A percentile compares a stretch with the other conserved stretches of the same genome.
Evolutionary conservation across 352 stramenopile genomes (phyloP).

Genomic region (Stramenopiles sp.): DNA sequence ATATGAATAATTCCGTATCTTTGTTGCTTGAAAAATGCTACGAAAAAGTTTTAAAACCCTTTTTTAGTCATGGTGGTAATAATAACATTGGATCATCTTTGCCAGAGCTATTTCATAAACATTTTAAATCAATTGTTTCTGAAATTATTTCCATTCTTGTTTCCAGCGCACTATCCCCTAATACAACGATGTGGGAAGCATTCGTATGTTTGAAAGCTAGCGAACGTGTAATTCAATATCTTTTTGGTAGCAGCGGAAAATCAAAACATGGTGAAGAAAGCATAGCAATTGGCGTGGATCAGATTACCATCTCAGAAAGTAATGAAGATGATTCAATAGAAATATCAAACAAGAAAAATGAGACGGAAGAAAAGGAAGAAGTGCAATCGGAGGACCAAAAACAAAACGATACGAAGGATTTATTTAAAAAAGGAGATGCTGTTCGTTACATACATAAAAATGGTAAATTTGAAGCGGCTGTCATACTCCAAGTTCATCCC

Average conservation of each 20-base stretch:
- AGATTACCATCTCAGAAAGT: not conserved
- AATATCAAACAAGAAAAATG: not conserved
- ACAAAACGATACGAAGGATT: not conserved
- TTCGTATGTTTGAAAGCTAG: not conserved
- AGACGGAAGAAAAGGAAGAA: not conserved
- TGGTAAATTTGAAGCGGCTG: not conserved
- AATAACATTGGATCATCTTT: not conserved
- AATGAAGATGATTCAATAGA: not conserved
- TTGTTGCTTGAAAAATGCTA: not conserved
- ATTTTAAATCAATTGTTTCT: not conserved
- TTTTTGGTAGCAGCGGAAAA: not conserved
- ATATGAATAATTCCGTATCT: not conserved
- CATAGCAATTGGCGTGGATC: not conserved
- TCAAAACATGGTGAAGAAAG: not conserved
- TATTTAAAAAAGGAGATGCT: not conserved
- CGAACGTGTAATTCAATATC: not conserved
- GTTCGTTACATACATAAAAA: not conserved
- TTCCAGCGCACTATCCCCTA: not conserved
- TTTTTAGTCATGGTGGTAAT: not conserved
- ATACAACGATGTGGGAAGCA: not conserved
- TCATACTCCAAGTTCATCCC: not conserved
- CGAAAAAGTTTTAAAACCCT: not conserved
- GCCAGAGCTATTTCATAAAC: not conserved
- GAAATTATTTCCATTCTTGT: not conserved
- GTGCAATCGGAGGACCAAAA: not conserved